Percentiles rank a stretch among this genome's conserved stretches.
Evolutionary conservation across 2,329 filamentous ascomycete genomes (phyloP).

Genomic region (Colletotrichum lini): DNA sequence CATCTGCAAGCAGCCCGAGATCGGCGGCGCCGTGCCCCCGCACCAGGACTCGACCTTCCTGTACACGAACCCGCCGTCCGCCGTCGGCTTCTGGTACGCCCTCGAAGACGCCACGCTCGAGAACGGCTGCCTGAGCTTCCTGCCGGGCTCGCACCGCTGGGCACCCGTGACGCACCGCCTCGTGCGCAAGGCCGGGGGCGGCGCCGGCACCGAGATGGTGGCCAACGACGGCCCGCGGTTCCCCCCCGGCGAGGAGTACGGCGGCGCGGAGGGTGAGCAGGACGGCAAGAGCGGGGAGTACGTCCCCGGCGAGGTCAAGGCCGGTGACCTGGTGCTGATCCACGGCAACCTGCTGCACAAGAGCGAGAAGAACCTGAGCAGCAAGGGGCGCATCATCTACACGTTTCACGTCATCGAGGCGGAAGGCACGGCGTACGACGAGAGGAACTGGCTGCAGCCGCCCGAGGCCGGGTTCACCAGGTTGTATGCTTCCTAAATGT

Average conservation of each 20-base stretch:
- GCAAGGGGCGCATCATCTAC: constrained; percentile 92
- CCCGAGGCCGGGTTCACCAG: constrained; percentile 84
- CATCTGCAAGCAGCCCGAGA: constrained; percentile 98
- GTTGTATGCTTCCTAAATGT: constrained; percentile 60
- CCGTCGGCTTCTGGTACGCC: constrained; percentile 98
- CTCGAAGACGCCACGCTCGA: constrained; percentile 89
- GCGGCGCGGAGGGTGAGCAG: constrained; percentile 53
- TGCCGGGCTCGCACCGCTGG: constrained; percentile 84
- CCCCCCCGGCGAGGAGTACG: constrained; percentile 67
- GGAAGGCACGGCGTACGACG: constrained; percentile 80
- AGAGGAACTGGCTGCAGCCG: constrained; percentile 93
- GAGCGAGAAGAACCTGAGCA: constrained; percentile 91
- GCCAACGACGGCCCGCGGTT: constrained; percentile 77
- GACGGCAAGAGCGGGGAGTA: constrained; percentile 67
- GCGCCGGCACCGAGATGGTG: constrained; percentile 77
- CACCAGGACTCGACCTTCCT: constrained; percentile 96
- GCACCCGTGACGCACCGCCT: constrained; percentile 81
- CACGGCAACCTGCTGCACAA: constrained; percentile 97
- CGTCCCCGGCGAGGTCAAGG: constrained; percentile 88
- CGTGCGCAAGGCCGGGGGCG: constrained; percentile 71
- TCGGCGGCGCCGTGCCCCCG: constrained; percentile 89
- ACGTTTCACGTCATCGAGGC: constrained; percentile 98
- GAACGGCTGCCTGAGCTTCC: constrained; percentile 92
- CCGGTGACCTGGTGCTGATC: constrained; percentile 91
- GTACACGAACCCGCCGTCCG: constrained; percentile 89